Evolutionary conservation across 768 basidiomycete genomes (phyloP).

Genomic region (Podaxis sp.): DNA sequence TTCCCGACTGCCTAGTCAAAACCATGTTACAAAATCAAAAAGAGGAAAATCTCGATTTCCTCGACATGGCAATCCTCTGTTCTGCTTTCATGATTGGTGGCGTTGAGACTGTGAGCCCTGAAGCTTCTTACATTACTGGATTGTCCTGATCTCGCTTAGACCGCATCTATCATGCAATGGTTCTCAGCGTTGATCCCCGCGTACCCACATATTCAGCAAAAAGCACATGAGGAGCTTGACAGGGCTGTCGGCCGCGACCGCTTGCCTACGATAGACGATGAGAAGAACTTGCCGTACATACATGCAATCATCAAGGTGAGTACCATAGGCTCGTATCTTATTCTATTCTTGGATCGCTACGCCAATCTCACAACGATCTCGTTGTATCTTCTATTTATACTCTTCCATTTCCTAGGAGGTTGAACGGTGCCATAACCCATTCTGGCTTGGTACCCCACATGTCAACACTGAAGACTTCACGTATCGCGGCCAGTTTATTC

Average conservation of each 20-base stretch:
- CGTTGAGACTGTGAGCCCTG: slow-evolving; percentile 30
- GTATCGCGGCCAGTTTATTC: slow-evolving; percentile 39
- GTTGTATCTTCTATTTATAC: not conserved
- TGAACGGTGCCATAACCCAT: slow-evolving; percentile 34
- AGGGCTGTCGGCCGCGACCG: slow-evolving; percentile 16
- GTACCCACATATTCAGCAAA: slow-evolving; percentile 20
- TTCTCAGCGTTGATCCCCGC: slow-evolving; percentile 29
- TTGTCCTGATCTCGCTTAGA: slow-evolving; percentile 18
- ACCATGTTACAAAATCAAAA: slow-evolving; percentile 31
- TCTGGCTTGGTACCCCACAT: slow-evolving; percentile 41
- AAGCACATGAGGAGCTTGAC: slow-evolving; percentile 26
- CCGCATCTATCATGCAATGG: slow-evolving; percentile 36
- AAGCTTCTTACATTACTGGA: not conserved
- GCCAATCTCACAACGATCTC: not conserved
- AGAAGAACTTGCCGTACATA: slow-evolving; percentile 19
- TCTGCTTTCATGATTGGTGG: slow-evolving; percentile 44
- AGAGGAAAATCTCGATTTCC: slow-evolving; percentile 32
- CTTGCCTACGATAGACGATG: slow-evolving; percentile 20
- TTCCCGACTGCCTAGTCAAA: slow-evolving; percentile 44
- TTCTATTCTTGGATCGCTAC: not conserved
- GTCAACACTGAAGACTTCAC: slow-evolving; percentile 36
- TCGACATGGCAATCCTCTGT: slow-evolving; percentile 40
- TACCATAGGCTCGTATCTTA: not conserved
- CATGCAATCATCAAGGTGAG: slow-evolving; percentile 21
- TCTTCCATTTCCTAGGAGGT: slow-evolving; percentile 25